A percentile compares a stretch with the other conserved stretches of the same genome.
These are phyloP conservation scores for Termitomyces sp. DNA, from an alignment of 1,284 basidiomycete species.

Conservation along the genomic window DNA sequence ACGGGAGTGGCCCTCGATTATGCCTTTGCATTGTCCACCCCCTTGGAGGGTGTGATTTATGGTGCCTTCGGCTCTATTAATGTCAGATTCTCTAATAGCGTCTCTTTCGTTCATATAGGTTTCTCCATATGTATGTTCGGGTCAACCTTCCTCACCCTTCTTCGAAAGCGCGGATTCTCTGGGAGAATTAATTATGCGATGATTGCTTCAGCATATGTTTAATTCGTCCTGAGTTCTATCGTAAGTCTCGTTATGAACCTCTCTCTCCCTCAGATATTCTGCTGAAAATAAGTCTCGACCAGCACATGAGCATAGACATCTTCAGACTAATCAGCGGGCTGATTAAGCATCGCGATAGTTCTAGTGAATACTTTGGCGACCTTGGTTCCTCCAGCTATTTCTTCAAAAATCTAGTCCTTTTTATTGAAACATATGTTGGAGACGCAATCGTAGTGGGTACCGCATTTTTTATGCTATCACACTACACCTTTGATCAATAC, in stretches of 20 bases:
- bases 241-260: not conserved
- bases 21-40: not conserved
- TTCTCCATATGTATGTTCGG: constrained; percentile 5
- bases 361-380: not conserved
- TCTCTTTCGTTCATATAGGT: not conserved
- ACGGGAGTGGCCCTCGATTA: not conserved
- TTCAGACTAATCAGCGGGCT: not conserved
- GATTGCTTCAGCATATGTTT: not conserved
- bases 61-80: not conserved
- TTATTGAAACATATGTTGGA: not conserved
- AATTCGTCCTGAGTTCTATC: constrained; percentile 1
- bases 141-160: not conserved
- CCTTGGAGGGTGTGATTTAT: not conserved
- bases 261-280: not conserved
- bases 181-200: not conserved
- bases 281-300: not conserved
- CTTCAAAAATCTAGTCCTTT: not conserved
- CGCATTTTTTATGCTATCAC: not conserved
- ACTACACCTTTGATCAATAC: not conserved
- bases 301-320: constrained; percentile 3
- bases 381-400: not conserved
- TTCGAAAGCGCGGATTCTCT: not conserved
- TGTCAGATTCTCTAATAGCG: not conserved
- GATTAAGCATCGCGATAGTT: not conserved
- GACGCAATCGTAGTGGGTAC: constrained; percentile 1